These are phyloP conservation scores for Chiua virens DNA, from an alignment of 768 basidiomycete species.

Conservation along the genomic window DNA sequence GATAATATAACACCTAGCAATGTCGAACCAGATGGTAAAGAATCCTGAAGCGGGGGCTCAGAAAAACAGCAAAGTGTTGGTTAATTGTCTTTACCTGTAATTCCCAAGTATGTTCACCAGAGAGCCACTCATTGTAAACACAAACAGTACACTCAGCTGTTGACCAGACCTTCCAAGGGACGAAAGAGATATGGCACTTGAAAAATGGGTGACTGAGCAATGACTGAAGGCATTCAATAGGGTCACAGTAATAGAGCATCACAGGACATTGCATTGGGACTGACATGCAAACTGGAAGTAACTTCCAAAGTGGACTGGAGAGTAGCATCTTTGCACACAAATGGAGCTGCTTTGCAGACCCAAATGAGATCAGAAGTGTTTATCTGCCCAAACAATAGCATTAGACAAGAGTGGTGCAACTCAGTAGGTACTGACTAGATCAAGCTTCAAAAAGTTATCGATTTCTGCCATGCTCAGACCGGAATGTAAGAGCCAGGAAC, in stretches of 20 bases:
- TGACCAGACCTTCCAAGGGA: not conserved
- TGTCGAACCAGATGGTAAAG: not conserved
- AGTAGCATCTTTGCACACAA: not conserved
- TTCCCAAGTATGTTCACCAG: not conserved
- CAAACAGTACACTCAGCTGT: not conserved
- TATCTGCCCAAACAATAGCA: too few relatives aligned
- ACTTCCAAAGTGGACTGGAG: not conserved
- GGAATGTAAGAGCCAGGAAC: too few relatives aligned
- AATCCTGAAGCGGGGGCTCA: not conserved
- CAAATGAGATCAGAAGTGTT: too few relatives aligned
- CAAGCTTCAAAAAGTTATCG: too few relatives aligned
- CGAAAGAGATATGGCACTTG: not conserved
- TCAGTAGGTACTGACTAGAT: too few relatives aligned
- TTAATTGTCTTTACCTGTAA: not conserved
- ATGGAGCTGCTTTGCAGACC: too few relatives aligned
- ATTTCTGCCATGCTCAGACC: too few relatives aligned
- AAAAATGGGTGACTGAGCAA: conserved; percentile 2
- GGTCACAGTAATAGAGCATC: not conserved
- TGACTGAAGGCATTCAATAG: not conserved
- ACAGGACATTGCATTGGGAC: not conserved
- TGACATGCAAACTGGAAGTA: not conserved
- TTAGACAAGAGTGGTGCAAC: too few relatives aligned
- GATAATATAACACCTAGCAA: not conserved
- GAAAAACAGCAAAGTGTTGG: too few relatives aligned
- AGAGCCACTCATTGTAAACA: not conserved